A percentile compares a stretch with the other conserved stretches of the same genome.
These are phyloP conservation scores for Pleurotus salmoneostramineus DNA, from an alignment of 768 basidiomycete species.

Conservation along the genomic window DNA sequence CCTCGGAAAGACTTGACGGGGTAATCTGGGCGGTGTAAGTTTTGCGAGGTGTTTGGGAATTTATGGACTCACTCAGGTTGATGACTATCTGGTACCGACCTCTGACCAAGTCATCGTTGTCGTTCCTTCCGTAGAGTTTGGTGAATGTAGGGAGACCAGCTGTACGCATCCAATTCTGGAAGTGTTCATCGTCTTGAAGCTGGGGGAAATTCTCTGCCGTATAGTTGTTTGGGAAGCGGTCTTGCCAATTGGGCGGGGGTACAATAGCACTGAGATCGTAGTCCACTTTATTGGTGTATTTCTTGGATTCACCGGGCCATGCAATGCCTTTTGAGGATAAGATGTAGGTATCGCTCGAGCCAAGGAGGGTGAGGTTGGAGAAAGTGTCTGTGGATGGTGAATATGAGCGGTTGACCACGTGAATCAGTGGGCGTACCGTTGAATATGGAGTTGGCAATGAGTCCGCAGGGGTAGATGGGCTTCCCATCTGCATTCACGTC, in stretches of 20 bases:
- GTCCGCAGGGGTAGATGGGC: slow-evolving; percentile 89
- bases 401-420: background rate
- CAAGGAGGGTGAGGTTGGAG: slow-evolving; percentile 7
- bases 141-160: slow-evolving; percentile 96
- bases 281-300: slow-evolving; percentile 70
- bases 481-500: slow-evolving; percentile 43
- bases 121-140: slow-evolving; percentile 92
- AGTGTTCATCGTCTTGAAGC: slow-evolving; percentile 77
- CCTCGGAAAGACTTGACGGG: slow-evolving; percentile 89
- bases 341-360: slow-evolving; percentile 48
- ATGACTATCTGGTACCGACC: slow-evolving; percentile 77
- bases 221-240: slow-evolving; percentile 72
- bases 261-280: slow-evolving; percentile 58
- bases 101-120: slow-evolving; percentile 61
- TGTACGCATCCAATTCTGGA: slow-evolving; percentile 99
- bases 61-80: slow-evolving; percentile 66
- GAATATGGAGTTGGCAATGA: slow-evolving; percentile 96
- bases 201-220: slow-evolving; percentile 65
- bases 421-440: slow-evolving; percentile 59
- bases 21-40: slow-evolving; percentile 56
- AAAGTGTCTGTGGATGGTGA: slow-evolving; percentile 4
- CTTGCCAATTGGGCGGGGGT: slow-evolving; percentile 92
- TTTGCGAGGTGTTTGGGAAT: too few species aligned
- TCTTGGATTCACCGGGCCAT: slow-evolving; percentile 94
- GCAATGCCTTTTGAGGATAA: slow-evolving; percentile 83